phyloP scores from a whole-genome alignment of 2,329 filamentous ascomycete species.

The Geosmithia flava region DNA sequence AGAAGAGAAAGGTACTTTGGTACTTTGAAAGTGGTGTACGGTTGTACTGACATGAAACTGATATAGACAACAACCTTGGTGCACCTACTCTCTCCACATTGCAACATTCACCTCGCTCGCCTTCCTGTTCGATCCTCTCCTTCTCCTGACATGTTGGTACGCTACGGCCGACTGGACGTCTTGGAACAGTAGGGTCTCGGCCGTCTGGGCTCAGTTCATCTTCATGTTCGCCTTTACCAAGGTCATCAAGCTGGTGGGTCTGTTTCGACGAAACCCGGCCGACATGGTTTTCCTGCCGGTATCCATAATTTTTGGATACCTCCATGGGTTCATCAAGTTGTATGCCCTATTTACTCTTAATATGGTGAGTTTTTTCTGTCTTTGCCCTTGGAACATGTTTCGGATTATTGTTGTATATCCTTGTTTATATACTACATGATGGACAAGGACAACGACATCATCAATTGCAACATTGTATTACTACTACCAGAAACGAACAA shows the following conservation, averaged over 20 bases:
- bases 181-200: slow-evolving; percentile 30
- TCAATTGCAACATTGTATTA: too few relatives aligned
- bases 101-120: slow-evolving; percentile 88
- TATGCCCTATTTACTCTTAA: slow-evolving; percentile 74
- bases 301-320: slow-evolving; percentile 85
- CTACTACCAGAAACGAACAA: too few relatives aligned
- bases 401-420: too few relatives aligned
- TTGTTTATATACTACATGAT: neutral
- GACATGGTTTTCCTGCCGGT: slow-evolving; percentile 71
- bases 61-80: slow-evolving; percentile 66
- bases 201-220: slow-evolving; percentile 48
- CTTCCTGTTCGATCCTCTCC: slow-evolving; percentile 61
- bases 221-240: slow-evolving; percentile 81
- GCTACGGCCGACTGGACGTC: slow-evolving; percentile 49
- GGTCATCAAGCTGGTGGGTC: slow-evolving; percentile 77
- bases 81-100: slow-evolving; percentile 82
- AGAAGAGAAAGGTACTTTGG: too few relatives aligned
- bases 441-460: slow-evolving; percentile 1
- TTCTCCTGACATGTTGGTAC: slow-evolving; percentile 58
- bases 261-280: slow-evolving; percentile 73
- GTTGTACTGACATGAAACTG: too few relatives aligned
- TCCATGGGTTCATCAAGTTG: slow-evolving; percentile 85
- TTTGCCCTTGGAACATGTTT: too few relatives aligned
- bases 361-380: slow-evolving; percentile 48
- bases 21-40: too few relatives aligned